A percentile compares a stretch with the other conserved stretches of the same genome.
phyloP scores from a whole-genome alignment of 129 eudicot genomes.

The Pulicaria dysenterica region DNA sequence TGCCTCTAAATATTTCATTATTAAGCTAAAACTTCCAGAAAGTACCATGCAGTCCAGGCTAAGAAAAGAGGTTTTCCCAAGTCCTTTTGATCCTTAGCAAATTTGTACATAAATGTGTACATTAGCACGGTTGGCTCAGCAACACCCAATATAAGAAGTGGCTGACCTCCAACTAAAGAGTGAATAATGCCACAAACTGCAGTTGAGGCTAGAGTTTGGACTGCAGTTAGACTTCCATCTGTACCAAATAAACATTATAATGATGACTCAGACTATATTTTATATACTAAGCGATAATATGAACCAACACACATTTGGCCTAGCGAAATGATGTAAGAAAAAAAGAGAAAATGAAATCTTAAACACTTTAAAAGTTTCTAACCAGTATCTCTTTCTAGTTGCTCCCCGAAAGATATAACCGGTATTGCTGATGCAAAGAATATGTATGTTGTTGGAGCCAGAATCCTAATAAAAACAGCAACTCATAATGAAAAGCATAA shows the following conservation, averaged over 20 bases:
- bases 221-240: slow-evolving; percentile 98
- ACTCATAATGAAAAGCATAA: slow-evolving; percentile 9
- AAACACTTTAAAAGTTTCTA: slow-evolving; percentile 20
- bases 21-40: slow-evolving; percentile 11
- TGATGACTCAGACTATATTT: background rate
- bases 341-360: background rate
- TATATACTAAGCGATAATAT: slow-evolving; percentile 8
- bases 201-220: slow-evolving; percentile 94
- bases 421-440: slow-evolving; percentile 99
- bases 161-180: slow-evolving; percentile 95
- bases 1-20: background rate
- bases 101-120: slow-evolving; percentile 96
- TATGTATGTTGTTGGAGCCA: slow-evolving; percentile 98
- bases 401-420: slow-evolving; percentile 98
- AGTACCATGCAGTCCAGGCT: slow-evolving; percentile 97
- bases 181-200: slow-evolving; percentile 92
- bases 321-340: no score
- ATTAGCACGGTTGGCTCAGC: slow-evolving; percentile 98
- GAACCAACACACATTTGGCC: background rate
- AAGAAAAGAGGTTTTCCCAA: slow-evolving; percentile 80
- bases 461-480: slow-evolving; percentile 56
- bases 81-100: slow-evolving; percentile 87
- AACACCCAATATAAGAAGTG: slow-evolving; percentile 90
- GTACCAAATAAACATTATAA: slow-evolving; percentile 22
- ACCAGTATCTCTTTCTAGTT: slow-evolving; percentile 94